Base-by-base conservation (phyloP, 2,329 filamentous ascomycete species). In the Metarhizium anisopliae region DNA sequence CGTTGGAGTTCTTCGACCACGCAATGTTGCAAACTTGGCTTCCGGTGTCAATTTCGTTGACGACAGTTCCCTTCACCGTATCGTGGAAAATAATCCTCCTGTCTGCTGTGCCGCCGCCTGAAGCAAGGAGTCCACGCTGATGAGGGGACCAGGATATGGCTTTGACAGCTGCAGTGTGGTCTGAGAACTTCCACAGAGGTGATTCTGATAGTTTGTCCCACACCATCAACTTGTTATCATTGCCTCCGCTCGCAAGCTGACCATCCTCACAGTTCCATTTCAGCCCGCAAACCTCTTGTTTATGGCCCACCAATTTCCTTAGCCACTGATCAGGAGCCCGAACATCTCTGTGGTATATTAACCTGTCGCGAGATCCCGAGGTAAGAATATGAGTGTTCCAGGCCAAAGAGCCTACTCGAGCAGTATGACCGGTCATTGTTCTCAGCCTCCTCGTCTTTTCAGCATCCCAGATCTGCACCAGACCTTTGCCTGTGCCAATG, bases 331-430 rank as follows among this genome's bases (percentile, higher is more conserved):
- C 90, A 0, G 93, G 90, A 42, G 89, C 89, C 57, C 94, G 86
- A 30, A 99, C 94, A 70, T 99, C 94, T 56, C 94, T 89, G 68
- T 99, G 94, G 65, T 94, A 95, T 59, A 99, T 99, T 11, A 90
- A 77, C 38, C 94, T 87, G 73, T 99, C 94, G 52, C 94, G 83
- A 32, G 93, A 97, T 25, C 94, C 94, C 3, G 94, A 97, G 0
- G 92, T 95, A 25, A 99, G 83, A 55, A 99, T 96, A 67, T 99
- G 94, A 53, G 94, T 91, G 66, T 99, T 99, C 94, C 94, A 99
- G 1, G 94, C 94, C 58, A 99, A 76, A 35, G 93, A 91, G 29
- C 94, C 94, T 43, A 99, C 94, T 58, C 94, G 85, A 58, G 88
- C 90, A 0, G 91, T 94, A 70, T 99, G 94, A 2, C 94, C 94